These are phyloP conservation scores for Salix purpurea DNA, from an alignment of 345 rosid species.

Conservation along the genomic window DNA sequence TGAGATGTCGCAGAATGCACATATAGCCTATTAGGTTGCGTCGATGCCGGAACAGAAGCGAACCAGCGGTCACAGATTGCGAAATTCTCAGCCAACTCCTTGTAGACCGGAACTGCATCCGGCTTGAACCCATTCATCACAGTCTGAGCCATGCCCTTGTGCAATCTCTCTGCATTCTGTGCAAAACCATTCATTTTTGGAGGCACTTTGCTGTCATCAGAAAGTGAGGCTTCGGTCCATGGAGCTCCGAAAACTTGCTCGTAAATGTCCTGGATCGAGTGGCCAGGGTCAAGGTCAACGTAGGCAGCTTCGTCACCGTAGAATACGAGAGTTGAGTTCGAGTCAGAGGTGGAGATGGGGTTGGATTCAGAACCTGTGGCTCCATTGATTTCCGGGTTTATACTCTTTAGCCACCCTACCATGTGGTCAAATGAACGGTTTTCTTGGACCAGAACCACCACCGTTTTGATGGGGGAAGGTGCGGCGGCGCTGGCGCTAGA, in stretches of 20 bases:
- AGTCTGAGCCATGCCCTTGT: slow-evolving; percentile 45
- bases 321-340: slow-evolving; percentile 35
- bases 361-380: slow-evolving; percentile 68
- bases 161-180: slow-evolving; percentile 47
- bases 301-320: slow-evolving; percentile 48
- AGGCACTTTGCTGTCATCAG: background rate
- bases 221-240: slow-evolving; percentile 39
- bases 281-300: slow-evolving; percentile 82
- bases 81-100: slow-evolving; percentile 33
- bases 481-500: slow-evolving; percentile 5
- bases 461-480: slow-evolving; percentile 66
- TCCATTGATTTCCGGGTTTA: slow-evolving; percentile 74
- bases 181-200: slow-evolving; percentile 63
- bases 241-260: slow-evolving; percentile 78
- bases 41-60: slow-evolving; percentile 54
- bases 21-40: slow-evolving; percentile 55
- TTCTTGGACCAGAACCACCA: slow-evolving; percentile 79
- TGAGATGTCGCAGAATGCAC: slow-evolving; percentile 62
- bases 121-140: slow-evolving; percentile 56
- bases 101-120: slow-evolving; percentile 35
- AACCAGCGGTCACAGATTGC: slow-evolving; percentile 55
- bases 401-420: slow-evolving; percentile 75
- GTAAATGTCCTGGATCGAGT: slow-evolving; percentile 77
- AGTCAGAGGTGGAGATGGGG: slow-evolving; percentile 51
- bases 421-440: slow-evolving; percentile 93